Base-by-base conservation (phyloP, 2,329 filamentous ascomycete species). In the Claviceps humidiphila region DNA sequence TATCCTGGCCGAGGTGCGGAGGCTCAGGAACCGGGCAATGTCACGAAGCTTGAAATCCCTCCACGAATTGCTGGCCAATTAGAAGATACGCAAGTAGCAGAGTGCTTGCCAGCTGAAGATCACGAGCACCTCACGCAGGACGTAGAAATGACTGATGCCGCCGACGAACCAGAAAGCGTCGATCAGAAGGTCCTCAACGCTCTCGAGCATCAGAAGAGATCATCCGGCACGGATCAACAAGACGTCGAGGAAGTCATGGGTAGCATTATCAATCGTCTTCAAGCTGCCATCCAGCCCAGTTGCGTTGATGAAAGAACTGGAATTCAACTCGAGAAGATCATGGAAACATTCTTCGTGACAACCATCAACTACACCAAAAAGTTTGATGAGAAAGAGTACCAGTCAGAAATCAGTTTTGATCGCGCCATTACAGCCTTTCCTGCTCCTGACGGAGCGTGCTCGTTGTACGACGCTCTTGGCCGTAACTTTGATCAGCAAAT, bases 161-260 rank as follows among this genome's bases (percentile, higher is more conserved):
- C 41, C 44, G 20, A 61, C n/a, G 64, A 67, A 46, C 49, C 58
- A 13, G 62, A 66, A 49, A 69, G 69, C 3, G 59, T 78, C 13
- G 73, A 77, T 22, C 63, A 74, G 48, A 71, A 71, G 51, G 71
- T 77, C 9, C 66, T 65, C 46, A 69, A 61, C 52, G 74, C 68
- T 5, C 69, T 72, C 26, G 74, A 72, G 59, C 71, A 68, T 60
- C 71, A 69, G 62, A 71, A 71, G 51, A 57, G 71, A 60, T 69
- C 68, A 37, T 73, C 73, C 9, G 76, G 76, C 2, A 79, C 76
- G 0, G 74, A 88, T 38, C 93, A 98, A 63, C 90, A 98, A 68
- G 93, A 98, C 68, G 91, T 96, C 4, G 89, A 89, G 13, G 93
- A 98, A 67, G 91, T 96, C 46, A 90, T 96, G 71, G 89, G 89